Percentiles rank a stretch among this genome's conserved stretches.
Evolutionary conservation across 2,329 filamentous ascomycete species (phyloP).

Genomic region (Trichocomaceae sp.): DNA sequence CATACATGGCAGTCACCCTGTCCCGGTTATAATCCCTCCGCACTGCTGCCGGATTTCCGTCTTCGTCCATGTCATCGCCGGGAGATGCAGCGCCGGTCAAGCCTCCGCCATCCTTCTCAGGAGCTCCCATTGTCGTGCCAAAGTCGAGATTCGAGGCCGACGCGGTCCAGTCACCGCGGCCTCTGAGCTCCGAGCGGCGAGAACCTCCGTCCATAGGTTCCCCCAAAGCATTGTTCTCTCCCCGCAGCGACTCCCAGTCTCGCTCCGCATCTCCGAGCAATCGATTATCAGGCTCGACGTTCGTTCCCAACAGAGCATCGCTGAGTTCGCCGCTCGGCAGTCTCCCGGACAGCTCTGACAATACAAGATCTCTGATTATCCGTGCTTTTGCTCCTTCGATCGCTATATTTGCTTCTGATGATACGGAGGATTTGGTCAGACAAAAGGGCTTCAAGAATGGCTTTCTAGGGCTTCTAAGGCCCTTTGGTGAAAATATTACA

Average conservation of each 20-base stretch:
- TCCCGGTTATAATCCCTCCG: not conserved
- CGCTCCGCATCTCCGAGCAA: conserved; percentile 62
- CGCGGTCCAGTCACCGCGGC: conserved; percentile 46
- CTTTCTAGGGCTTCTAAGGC: conserved; percentile 76
- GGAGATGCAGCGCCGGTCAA: conserved; percentile 59
- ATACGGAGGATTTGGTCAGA: conserved; percentile 71
- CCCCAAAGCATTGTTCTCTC: conserved; percentile 52
- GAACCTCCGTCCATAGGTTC: conserved; percentile 51
- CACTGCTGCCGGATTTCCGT: conserved; percentile 13
- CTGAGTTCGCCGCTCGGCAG: conserved; percentile 46
- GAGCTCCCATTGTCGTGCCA: conserved; percentile 54
- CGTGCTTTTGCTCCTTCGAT: conserved; percentile 85
- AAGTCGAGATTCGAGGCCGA: conserved; percentile 50
- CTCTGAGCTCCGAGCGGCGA: conserved; percentile 38
- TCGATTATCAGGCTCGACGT: conserved; percentile 51
- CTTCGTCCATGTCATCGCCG: conserved; percentile 60
- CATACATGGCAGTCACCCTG: conserved; percentile 17
- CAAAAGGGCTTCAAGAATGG: conserved; percentile 81
- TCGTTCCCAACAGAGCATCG: conserved; percentile 42
- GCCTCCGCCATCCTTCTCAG: conserved; percentile 64
- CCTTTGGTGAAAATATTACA: conserved; percentile 80
- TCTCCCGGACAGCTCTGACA: conserved; percentile 47
- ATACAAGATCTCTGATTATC: conserved; percentile 61
- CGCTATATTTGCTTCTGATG: conserved; percentile 75
- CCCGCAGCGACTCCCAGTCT: conserved; percentile 50